phyloP scores from a whole-genome alignment of 257 asterid genomes.

The Nicotiana paniculata region DNA sequence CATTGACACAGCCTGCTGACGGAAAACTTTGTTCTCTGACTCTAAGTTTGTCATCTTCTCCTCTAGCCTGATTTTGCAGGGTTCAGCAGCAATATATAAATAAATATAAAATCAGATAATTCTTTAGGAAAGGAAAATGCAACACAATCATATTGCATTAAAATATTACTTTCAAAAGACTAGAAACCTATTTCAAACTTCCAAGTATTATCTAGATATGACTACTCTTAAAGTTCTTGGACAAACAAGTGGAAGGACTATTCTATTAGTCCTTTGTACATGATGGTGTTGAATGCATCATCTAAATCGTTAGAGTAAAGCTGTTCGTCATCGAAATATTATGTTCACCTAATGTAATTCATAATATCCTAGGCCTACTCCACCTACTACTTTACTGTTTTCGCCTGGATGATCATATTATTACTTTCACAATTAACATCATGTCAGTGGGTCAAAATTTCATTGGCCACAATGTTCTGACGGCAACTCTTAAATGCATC shows the following conservation, averaged over 20 bases:
- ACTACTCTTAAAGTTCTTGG: neutral
- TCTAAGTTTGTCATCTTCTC: constrained; percentile 83
- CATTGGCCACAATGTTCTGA: neutral
- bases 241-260: neutral
- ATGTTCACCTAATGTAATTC: neutral
- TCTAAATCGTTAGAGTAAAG: neutral
- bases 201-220: neutral
- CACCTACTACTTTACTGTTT: neutral
- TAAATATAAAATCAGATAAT: constrained; percentile 1
- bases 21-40: constrained; percentile 96
- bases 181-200: neutral
- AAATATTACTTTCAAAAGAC: neutral
- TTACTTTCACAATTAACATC: neutral
- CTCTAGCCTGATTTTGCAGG: constrained; percentile 58
- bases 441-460: neutral
- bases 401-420: neutral
- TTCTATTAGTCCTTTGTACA: neutral
- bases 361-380: neutral
- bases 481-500: constrained; percentile 4
- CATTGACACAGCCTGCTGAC: constrained; percentile 95
- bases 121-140: constrained; percentile 7
- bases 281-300: neutral
- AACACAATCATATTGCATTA: neutral
- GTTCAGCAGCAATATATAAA: constrained; percentile 3
- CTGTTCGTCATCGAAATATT: neutral